These are phyloP conservation scores for Geosmithia morbida DNA, from an alignment of 2,329 filamentous ascomycete genomes.

Conservation along the genomic window DNA sequence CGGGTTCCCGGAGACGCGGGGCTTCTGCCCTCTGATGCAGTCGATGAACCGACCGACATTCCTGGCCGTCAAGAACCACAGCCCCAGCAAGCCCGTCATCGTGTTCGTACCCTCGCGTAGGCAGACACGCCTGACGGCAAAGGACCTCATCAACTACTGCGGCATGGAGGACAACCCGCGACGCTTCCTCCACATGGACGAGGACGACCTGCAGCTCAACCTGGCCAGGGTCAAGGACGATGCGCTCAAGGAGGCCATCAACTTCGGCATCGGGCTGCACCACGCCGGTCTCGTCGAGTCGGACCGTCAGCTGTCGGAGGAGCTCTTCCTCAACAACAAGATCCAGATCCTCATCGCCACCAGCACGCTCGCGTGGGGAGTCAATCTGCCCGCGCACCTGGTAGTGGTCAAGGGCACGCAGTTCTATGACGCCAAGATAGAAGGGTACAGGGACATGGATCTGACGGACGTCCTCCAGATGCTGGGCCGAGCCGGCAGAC, in stretches of 20 bases:
- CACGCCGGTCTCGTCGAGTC: conserved; percentile 94
- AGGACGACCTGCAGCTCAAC: conserved; percentile 83
- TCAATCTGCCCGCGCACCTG: conserved; percentile 90
- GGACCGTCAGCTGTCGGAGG: conserved; percentile 80
- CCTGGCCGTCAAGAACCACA: conserved; percentile 90
- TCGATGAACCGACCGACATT: conserved; percentile 98
- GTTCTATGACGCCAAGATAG: conserved; percentile 94
- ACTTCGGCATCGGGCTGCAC: conserved; percentile 92
- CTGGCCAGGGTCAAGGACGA: conserved; percentile 88
- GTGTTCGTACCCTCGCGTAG: conserved; percentile 93
- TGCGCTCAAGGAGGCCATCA: conserved; percentile 81
- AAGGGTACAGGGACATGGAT: conserved; percentile 98
- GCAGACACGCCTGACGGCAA: conserved; percentile 88
- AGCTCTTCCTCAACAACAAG: conserved; percentile 94
- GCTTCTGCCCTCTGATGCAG: conserved; percentile 96
- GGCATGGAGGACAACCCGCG: conserved; percentile 97
- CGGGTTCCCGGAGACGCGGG: conserved; percentile 86
- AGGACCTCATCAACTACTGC: conserved; percentile 92
- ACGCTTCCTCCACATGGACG: conserved; percentile 83
- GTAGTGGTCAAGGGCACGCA: conserved; percentile 98
- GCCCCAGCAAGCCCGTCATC: conserved; percentile 91
- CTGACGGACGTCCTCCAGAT: conserved; percentile 96
- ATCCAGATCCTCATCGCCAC: conserved; percentile 95
- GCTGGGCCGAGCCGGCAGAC: conserved; percentile 87
- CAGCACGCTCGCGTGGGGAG: conserved; percentile 93